Percentiles rank a stretch among this genome's conserved stretches.
Evolutionary conservation across 2,329 filamentous ascomycete species (phyloP).

Genomic region (Cladorrhinum sp.): DNA sequence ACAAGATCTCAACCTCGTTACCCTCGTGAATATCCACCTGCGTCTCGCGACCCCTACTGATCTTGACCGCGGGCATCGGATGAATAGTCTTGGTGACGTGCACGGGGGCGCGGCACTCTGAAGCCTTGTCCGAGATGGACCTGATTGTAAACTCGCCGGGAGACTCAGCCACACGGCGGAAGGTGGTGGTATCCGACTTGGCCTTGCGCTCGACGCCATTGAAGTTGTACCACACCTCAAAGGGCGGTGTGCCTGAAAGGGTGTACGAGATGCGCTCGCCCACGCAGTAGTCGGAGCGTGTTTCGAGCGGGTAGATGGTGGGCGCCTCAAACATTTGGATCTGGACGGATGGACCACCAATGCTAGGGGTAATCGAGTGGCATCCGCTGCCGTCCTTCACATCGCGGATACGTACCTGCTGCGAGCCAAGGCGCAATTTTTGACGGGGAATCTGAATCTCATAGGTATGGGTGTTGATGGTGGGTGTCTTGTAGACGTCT

Average conservation of each 20-base stretch:
- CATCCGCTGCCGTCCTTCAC: constrained; percentile 87
- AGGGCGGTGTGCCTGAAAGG: constrained; percentile 84
- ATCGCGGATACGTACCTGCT: constrained; percentile 83
- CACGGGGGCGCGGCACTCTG: constrained; percentile 78
- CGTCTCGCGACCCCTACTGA: constrained; percentile 77
- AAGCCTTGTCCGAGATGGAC: constrained; percentile 80
- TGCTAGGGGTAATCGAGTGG: constrained; percentile 67
- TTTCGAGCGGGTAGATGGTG: constrained; percentile 82
- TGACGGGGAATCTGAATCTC: constrained; percentile 81
- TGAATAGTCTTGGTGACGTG: constrained; percentile 82
- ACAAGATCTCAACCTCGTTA: constrained; percentile 86
- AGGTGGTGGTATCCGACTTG: constrained; percentile 73
- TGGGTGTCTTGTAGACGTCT: constrained; percentile 76
- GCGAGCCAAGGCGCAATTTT: constrained; percentile 82
- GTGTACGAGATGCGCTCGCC: constrained; percentile 93
- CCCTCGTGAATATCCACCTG: constrained; percentile 96
- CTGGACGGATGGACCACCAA: constrained; percentile 72
- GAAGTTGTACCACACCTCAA: constrained; percentile 91
- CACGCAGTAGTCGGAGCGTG: constrained; percentile 85
- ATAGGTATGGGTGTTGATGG: constrained; percentile 72
- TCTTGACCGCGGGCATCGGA: constrained; percentile 84
- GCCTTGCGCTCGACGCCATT: constrained; percentile 75
- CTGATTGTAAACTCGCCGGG: constrained; percentile 87
- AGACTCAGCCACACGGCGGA: constrained; percentile 88
- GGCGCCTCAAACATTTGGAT: constrained; percentile 92